Percentiles rank a stretch among this genome's conserved stretches.
Evolutionary conservation across 306 rosid genomes (phyloP).

Genomic region (Sicyos baderoa): DNA sequence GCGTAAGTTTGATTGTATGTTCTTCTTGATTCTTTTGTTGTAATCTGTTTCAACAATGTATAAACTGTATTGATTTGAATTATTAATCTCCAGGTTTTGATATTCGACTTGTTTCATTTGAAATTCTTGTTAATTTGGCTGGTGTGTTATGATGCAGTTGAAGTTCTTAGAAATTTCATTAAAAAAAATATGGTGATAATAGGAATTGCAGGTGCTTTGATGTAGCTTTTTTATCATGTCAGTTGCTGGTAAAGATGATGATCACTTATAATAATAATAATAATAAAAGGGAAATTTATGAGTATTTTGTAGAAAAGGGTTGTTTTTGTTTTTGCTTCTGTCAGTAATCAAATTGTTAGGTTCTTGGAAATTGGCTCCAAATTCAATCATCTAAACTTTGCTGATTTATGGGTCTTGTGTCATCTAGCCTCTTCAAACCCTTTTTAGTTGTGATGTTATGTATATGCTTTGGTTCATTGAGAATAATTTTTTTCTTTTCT

Average conservation of each 20-base stretch:
- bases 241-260: not conserved
- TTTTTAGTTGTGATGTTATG: not conserved
- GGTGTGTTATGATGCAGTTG: not conserved
- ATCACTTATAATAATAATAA: not conserved
- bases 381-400: not conserved
- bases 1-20: slow-evolving; percentile 6
- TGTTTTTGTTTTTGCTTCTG: not conserved
- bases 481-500: not conserved
- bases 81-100: not conserved
- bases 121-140: not conserved
- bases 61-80: not conserved
- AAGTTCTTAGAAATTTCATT: not conserved
- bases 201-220: not conserved
- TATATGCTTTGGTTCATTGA: slow-evolving; percentile 11
- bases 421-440: not conserved
- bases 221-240: not conserved
- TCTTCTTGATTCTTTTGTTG: not conserved
- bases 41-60: not conserved
- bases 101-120: not conserved
- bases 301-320: not conserved
- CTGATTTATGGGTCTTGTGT: slow-evolving; percentile 8
- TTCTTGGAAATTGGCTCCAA: slow-evolving; percentile 12
- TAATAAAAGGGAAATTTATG: not conserved
- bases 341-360: not conserved
- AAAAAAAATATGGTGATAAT: not conserved